Conservation (phyloP, 1,284 basidiomycete species). For the Irpex sp. region DNA sequence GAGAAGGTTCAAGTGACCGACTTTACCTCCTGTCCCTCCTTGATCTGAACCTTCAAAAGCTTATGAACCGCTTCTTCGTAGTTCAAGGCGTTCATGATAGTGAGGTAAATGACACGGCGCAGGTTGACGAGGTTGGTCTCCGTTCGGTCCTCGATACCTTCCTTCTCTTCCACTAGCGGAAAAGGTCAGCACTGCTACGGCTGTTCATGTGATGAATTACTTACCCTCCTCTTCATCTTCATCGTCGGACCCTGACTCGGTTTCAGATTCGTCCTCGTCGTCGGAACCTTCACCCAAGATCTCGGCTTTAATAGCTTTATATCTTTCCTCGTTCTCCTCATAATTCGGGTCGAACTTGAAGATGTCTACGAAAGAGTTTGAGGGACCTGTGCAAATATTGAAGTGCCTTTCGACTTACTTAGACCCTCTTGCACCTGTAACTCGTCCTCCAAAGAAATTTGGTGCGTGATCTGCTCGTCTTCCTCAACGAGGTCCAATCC, state of each 20-base stretch:
- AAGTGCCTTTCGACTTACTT: constrained; percentile 53
- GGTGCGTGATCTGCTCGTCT: constrained; percentile 95
- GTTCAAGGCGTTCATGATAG: constrained; percentile 97
- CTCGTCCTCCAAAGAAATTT: constrained; percentile 89
- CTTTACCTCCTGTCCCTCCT: constrained; percentile 88
- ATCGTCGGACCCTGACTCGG: constrained; percentile 54
- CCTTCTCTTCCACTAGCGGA: constrained; percentile 67
- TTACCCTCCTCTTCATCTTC: constrained; percentile 62
- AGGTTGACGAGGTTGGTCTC: constrained; percentile 96
- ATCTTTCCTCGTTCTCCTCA: constrained; percentile 91
- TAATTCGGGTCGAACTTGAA: constrained; percentile 95
- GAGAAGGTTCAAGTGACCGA: neutral
- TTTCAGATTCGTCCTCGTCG: constrained; percentile 63
- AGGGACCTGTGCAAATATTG: constrained; percentile 9
- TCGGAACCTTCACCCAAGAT: constrained; percentile 89
- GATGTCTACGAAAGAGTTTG: constrained; percentile 56
- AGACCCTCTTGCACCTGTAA: constrained; percentile 91
- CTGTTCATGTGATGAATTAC: constrained; percentile 26
- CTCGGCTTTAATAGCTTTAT: constrained; percentile 88
- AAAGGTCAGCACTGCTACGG: neutral
- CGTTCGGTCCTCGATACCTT: constrained; percentile 92
- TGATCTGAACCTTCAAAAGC: constrained; percentile 88
- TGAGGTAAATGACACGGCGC: constrained; percentile 91
- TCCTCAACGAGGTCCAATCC: constrained; percentile 96
- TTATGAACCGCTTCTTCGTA: constrained; percentile 99